Evolutionary conservation across 2,329 filamentous ascomycete species (phyloP).

Genomic region (Diplodia seriata): DNA sequence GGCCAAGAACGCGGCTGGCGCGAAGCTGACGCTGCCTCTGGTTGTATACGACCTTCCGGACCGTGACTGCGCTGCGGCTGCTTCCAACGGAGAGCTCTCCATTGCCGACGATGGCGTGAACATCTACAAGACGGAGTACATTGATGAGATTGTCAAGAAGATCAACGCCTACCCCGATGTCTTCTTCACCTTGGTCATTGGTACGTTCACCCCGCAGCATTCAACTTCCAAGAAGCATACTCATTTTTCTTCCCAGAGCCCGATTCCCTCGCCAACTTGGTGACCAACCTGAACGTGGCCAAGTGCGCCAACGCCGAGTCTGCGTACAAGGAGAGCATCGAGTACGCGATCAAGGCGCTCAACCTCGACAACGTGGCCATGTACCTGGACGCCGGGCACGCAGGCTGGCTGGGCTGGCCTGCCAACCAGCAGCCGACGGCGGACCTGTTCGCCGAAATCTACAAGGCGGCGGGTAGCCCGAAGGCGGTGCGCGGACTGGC

Average conservation of each 20-base stretch:
- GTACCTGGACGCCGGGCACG: constrained; percentile 70
- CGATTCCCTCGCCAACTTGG: constrained; percentile 67
- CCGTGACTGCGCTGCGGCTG: constrained; percentile 68
- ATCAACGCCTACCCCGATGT: constrained; percentile 62
- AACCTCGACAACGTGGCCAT: constrained; percentile 68
- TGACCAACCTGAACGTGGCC: constrained; percentile 63
- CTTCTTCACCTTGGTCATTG: constrained; percentile 59
- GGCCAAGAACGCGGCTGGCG: constrained; percentile 56
- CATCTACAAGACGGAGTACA: constrained; percentile 60
- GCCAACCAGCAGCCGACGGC: constrained; percentile 64
- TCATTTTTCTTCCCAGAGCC: constrained; percentile 52
- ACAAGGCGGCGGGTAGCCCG: constrained; percentile 56
- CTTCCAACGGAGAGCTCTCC: constrained; percentile 67
- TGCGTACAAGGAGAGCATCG: constrained; percentile 63
- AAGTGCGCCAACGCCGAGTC: constrained; percentile 62
- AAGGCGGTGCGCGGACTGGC: constrained; percentile 59
- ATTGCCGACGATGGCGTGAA: constrained; percentile 60
- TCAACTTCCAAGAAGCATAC: not conserved
- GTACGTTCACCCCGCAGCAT: constrained; percentile 40
- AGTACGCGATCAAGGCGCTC: constrained; percentile 63
- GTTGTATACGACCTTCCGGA: constrained; percentile 70
- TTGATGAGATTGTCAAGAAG: constrained; percentile 61
- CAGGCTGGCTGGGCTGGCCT: constrained; percentile 69
- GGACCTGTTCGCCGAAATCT: constrained; percentile 56
- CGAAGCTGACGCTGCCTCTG: constrained; percentile 58